phyloP scores from a whole-genome alignment of 164 flowering plant species.

The Echeveria elegans region DNA sequence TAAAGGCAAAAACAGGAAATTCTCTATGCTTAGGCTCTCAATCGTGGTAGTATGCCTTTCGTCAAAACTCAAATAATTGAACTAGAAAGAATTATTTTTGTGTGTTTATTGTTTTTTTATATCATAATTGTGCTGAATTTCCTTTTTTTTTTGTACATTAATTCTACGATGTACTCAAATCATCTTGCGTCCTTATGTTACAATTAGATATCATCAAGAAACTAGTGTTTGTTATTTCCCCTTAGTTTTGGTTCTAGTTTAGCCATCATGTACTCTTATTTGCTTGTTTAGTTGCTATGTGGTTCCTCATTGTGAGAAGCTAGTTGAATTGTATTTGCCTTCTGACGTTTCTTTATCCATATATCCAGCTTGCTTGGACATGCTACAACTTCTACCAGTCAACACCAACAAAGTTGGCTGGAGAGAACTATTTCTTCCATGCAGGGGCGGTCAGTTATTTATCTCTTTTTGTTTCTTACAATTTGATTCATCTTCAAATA shows the following conservation, averaged over 20 bases:
- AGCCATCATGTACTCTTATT: not conserved
- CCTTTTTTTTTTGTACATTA: not conserved
- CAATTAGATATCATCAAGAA: not conserved
- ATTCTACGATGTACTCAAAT: not conserved
- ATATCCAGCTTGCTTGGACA: constrained; percentile 87
- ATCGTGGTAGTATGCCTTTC: too few relatives aligned
- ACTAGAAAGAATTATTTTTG: too few relatives aligned
- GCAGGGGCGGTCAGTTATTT: constrained; percentile 55
- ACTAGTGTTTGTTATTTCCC: not conserved
- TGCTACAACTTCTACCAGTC: constrained; percentile 96
- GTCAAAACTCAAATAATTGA: too few relatives aligned
- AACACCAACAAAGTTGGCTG: constrained; percentile 95
- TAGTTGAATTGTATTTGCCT: not conserved
- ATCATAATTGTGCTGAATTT: not conserved
- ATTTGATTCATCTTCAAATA: not conserved
- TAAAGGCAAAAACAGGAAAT: not conserved
- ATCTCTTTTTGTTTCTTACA: not conserved
- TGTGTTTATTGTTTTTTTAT: not conserved
- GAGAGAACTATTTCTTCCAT: constrained; percentile 84
- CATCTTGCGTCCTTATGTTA: not conserved
- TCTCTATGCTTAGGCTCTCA: not conserved
- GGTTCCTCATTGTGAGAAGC: not conserved
- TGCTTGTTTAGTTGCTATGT: not conserved
- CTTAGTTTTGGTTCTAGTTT: not conserved
- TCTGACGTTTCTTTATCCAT: not conserved